phyloP scores from a whole-genome alignment of 495 filamentous ascomycete genomes.

The Penicillium goetzii region DNA sequence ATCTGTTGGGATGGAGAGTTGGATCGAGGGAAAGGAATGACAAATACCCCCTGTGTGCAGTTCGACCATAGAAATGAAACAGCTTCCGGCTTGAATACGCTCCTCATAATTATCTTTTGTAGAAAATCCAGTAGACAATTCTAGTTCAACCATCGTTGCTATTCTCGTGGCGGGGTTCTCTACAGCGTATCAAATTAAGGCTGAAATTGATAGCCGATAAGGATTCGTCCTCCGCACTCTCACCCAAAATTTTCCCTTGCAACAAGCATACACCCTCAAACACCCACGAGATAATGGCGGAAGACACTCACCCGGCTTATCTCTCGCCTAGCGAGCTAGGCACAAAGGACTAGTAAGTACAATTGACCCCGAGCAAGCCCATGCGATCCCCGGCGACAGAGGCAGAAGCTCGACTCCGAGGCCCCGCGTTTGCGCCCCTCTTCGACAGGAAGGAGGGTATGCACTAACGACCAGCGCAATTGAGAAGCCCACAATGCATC shows the following conservation, averaged over 20 bases:
- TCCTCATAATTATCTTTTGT: neutral
- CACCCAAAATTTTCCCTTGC: constrained; percentile 26
- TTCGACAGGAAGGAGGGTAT: constrained; percentile 8
- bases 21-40: constrained; percentile 20
- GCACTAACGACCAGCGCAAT: neutral
- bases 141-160: neutral
- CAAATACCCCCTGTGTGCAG: constrained; percentile 35
- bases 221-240: constrained; percentile 18
- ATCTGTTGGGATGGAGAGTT: constrained; percentile 11
- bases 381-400: neutral
- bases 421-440: constrained; percentile 27
- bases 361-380: neutral
- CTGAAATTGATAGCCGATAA: constrained; percentile 23
- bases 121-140: neutral
- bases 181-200: neutral
- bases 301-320: constrained; percentile 43
- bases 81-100: constrained; percentile 14
- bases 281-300: constrained; percentile 29
- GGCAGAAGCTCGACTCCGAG: neutral
- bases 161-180: neutral
- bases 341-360: constrained; percentile 58
- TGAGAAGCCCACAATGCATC: neutral
- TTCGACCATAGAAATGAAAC: constrained; percentile 31
- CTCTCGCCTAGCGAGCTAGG: constrained; percentile 57
- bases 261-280: constrained; percentile 6